Base-by-base conservation (phyloP, 371 early-diverging fungal genomes). In the Mucor saturninus region DNA sequence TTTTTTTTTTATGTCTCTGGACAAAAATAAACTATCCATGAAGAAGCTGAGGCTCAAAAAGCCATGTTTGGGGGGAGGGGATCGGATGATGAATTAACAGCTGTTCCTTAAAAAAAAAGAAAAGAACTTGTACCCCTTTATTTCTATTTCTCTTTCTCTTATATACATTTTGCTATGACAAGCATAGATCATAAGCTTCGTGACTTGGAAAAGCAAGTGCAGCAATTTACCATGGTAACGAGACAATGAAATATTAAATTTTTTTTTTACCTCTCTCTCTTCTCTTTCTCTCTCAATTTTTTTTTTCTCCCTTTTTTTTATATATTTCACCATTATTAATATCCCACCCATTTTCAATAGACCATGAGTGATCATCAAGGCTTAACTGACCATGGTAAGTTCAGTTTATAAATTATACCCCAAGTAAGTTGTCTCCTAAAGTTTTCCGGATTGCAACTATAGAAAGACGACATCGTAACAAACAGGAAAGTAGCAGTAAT, bases 151-250 rank as follows among this genome's bases (percentile, higher is more conserved):
- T 61, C 61, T 61, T 64, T 54, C 29, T 15, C 50, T 35, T 55
- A 21, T 61, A 10, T 57, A 42, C 45, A 31, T 43, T 52, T 30
- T 69, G 45, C 9, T 38, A 73, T 71, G 75, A 30, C 69, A 53
- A 69, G 40, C 37, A 40, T 75, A 29, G 73, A 76, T 62, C 45
- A 63, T 63, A 69, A 72, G 60, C 64, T 79, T 30, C 71, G 67
- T 49, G 65, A 73, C 53, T 61, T 79, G 32, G 80, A 79, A 57
- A 74, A 79, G 37, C 75, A 79, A 73, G 71, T 76, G 28, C 60
- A 74, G 30, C 73, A 79, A 50, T 76, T 79, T 49, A 68, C 76
- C 1, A 39, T 79, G 73, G 80, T 76, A 79, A 59, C 3, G 2
- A 52, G 11, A 52, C 29, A 60, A 30, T 31, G 13, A 29, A 51